phyloP scores from a whole-genome alignment of 306 rosid species.

The Casuarina equisetifolia region DNA sequence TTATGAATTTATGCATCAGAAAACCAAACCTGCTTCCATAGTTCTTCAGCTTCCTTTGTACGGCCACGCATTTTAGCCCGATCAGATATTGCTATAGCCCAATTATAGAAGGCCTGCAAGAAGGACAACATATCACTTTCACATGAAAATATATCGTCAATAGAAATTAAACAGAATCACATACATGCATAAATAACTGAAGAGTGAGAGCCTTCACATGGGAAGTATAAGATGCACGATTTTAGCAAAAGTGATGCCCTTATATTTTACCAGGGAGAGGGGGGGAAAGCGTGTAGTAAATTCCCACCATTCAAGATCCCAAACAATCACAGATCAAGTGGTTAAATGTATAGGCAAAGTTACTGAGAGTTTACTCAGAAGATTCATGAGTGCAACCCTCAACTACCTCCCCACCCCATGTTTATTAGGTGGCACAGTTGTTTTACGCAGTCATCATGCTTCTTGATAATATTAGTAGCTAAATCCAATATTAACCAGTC shows the following conservation, averaged over 20 bases:
- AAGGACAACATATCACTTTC: background rate
- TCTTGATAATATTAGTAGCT: background rate
- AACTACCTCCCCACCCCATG: background rate
- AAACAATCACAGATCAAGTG: background rate
- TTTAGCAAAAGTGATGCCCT: background rate
- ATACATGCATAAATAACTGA: background rate
- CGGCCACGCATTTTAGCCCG: constrained; percentile 99
- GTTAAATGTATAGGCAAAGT: background rate
- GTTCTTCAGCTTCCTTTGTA: constrained; percentile 99
- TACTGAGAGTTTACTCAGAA: background rate
- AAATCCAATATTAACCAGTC: background rate
- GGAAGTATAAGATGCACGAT: background rate
- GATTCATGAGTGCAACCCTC: background rate
- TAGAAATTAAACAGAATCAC: background rate
- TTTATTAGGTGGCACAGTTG: background rate
- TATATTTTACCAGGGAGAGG: background rate
- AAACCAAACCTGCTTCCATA: constrained; percentile 86
- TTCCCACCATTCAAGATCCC: background rate
- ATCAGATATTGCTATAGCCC: constrained; percentile 99
- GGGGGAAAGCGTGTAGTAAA: background rate
- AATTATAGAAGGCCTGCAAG: constrained; percentile 89
- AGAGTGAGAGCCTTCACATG: background rate
- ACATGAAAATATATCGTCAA: background rate
- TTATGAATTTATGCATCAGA: background rate
- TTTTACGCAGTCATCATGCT: background rate